Percentiles rank a stretch among this genome's conserved stretches.
phyloP scores from a whole-genome alignment of 2,329 filamentous ascomycete species.

The Escovopsis sp. region DNA sequence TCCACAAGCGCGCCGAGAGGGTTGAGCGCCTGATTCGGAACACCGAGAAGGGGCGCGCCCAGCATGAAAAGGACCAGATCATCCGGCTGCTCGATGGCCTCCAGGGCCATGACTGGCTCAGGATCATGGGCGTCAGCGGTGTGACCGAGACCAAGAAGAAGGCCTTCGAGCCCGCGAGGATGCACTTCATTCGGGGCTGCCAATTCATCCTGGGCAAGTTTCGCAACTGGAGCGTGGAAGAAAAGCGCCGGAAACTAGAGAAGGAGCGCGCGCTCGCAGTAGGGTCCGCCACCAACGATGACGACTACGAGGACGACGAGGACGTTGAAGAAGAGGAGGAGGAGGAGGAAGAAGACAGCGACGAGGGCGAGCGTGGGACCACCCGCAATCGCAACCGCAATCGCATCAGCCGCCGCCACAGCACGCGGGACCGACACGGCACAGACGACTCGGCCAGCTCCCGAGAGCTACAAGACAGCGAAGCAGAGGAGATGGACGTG shows the following conservation, averaged over 20 bases:
- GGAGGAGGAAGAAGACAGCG: conserved; percentile 23
- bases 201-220: conserved; percentile 77
- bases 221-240: conserved; percentile 72
- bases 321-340: conserved; percentile 14
- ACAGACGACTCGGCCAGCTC: conserved; percentile 18
- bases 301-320: conserved; percentile 22
- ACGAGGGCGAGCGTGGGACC: conserved; percentile 12
- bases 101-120: conserved; percentile 83
- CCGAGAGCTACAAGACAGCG: conserved; percentile 7
- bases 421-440: conserved; percentile 10
- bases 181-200: conserved; percentile 74
- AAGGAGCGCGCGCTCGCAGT: conserved; percentile 43
- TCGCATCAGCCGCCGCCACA: not conserved
- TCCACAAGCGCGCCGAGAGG: conserved; percentile 44
- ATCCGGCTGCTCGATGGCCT: conserved; percentile 62
- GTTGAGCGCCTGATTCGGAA: conserved; percentile 49
- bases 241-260: conserved; percentile 66
- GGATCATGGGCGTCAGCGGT: conserved; percentile 76
- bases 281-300: conserved; percentile 11
- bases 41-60: conserved; percentile 47
- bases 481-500: conserved; percentile 21
- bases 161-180: conserved; percentile 70
- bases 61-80: conserved; percentile 53
- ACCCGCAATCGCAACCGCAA: not conserved
- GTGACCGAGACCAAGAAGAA: conserved; percentile 77